These are phyloP conservation scores for Leccinum pseudoinsigne DNA, from an alignment of 1,284 basidiomycete species.

Conservation along the genomic window DNA sequence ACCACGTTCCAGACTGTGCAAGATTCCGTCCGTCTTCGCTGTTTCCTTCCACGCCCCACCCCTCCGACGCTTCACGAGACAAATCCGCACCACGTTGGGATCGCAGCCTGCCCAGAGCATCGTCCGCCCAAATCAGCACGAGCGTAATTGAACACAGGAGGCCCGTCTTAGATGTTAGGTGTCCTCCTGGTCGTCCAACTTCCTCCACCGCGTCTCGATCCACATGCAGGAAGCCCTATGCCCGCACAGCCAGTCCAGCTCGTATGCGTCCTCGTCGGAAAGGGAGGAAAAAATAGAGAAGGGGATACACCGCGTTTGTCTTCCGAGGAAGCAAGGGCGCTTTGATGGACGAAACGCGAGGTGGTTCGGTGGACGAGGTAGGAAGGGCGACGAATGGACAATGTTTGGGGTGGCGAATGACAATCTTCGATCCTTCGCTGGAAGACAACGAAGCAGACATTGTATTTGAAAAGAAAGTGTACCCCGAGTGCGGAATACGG, in stretches of 20 bases:
- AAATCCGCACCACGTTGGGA: slow-evolving; percentile 19
- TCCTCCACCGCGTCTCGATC: neutral
- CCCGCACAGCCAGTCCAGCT: slow-evolving; percentile 14
- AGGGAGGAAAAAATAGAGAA: slow-evolving; percentile 14
- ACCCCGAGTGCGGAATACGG: too few relatives aligned
- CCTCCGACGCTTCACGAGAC: slow-evolving; percentile 9
- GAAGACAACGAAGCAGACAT: too few relatives aligned
- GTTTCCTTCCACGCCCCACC: slow-evolving; percentile 9
- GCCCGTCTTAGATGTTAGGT: slow-evolving; percentile 25
- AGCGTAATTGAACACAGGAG: slow-evolving; percentile 19
- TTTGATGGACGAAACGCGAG: slow-evolving; percentile 16
- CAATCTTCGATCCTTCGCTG: too few relatives aligned
- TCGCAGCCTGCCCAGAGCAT: slow-evolving; percentile 10
- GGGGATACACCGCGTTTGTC: slow-evolving; percentile 22
- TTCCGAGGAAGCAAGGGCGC: slow-evolving; percentile 9
- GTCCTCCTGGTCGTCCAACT: neutral
- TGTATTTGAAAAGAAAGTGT: too few relatives aligned
- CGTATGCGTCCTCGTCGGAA: slow-evolving; percentile 16
- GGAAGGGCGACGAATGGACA: slow-evolving; percentile 30
- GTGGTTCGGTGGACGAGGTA: slow-evolving; percentile 22
- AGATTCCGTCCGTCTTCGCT: neutral
- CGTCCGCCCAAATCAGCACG: slow-evolving; percentile 3
- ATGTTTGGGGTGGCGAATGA: slow-evolving; percentile 11
- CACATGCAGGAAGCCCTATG: slow-evolving; percentile 17
- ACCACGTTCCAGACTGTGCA: slow-evolving; percentile 17